Base-by-base conservation (phyloP, 257 asterid genomes). In the Solanum arcanum region DNA sequence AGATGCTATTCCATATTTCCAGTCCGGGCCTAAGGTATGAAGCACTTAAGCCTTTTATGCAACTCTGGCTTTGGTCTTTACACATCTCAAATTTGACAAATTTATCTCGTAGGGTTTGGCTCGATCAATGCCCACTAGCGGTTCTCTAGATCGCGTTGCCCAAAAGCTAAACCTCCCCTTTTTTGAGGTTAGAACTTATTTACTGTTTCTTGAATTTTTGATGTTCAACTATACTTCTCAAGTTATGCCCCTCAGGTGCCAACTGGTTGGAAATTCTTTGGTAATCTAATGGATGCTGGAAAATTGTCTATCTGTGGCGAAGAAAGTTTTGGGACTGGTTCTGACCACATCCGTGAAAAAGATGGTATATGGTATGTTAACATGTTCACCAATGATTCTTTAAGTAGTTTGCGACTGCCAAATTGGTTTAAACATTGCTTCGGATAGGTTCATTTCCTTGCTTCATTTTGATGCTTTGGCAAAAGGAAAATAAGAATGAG, bases 101-200 rank as follows among this genome's bases (percentile, higher is more conserved):
- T 75, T 14, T 68, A 31, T 35, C 83, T 73, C 85, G 74, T 91
- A 96, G 99, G 99, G 99, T 85, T 91, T 97, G 88, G 99, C 99
- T 92, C 94, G 99, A 91, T 97, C 99, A 69, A 97, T 97, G 99
- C 99, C 99, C 70, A 95, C 99, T 59, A 97, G 99, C 89, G 99
- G 99, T 86, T 98, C 99, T 83, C 92, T 97, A 60, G 99, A 97
- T 87, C 94, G 97, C n/a, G 99, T 96, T 89, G 96, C 99, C 74
- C 89, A 94, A 88, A 93, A 94, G 90, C 91, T 97, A 87, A 89
- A 94, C 89, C 96, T 97, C 87, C 96, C 98, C 4, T 94, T 96
- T 87, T 96, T 90, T 66, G 99, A 97, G 98, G 99, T 95, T 86
- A 70, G 70, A 47, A 29, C 87, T 86, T 18, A 52, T 70, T 73